Evolutionary conservation across 2,329 filamentous ascomycete species (phyloP).

Genomic region (Decorospora gaudefroyi): DNA sequence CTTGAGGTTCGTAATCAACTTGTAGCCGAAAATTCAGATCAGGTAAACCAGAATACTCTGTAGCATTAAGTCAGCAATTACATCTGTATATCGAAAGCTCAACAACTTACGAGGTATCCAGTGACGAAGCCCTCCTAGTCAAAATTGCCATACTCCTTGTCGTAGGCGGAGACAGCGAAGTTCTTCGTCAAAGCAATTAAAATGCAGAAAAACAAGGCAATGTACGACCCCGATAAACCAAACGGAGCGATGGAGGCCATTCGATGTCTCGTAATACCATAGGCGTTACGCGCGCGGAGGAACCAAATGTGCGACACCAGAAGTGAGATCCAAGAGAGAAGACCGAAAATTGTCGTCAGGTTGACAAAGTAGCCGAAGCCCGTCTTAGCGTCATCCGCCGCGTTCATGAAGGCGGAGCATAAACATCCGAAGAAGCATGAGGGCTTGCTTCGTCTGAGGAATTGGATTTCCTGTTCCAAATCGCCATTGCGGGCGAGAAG

Average conservation of each 20-base stretch:
- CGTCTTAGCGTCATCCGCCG: slow-evolving; percentile 46
- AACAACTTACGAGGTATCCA: slow-evolving; percentile 58
- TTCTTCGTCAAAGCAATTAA: slow-evolving; percentile 82
- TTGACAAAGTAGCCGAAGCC: slow-evolving; percentile 58
- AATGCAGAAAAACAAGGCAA: slow-evolving; percentile 70
- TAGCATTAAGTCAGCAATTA: slow-evolving; percentile 53
- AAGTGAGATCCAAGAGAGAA: slow-evolving; percentile 56
- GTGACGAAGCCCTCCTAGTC: slow-evolving; percentile 79
- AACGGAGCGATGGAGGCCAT: slow-evolving; percentile 69
- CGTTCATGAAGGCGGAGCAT: slow-evolving; percentile 67
- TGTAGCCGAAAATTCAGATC: slow-evolving; percentile 64
- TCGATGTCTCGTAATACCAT: slow-evolving; percentile 51
- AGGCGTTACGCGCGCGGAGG: slow-evolving; percentile 52
- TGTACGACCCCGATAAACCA: slow-evolving; percentile 70
- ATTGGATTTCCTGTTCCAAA: slow-evolving; percentile 34
- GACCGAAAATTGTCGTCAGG: slow-evolving; percentile 49
- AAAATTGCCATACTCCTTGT: slow-evolving; percentile 58
- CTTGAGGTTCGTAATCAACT: slow-evolving; percentile 34
- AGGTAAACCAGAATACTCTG: slow-evolving; percentile 74
- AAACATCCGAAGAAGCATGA: slow-evolving; percentile 27
- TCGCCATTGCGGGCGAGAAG: slow-evolving; percentile 27
- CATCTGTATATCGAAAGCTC: background rate
- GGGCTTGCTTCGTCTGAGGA: slow-evolving; percentile 38
- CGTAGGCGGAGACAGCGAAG: slow-evolving; percentile 69
- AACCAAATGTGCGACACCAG: slow-evolving; percentile 57